phyloP scores from a whole-genome alignment of 177 flowering plant genomes.

The Telopea speciosissima region DNA sequence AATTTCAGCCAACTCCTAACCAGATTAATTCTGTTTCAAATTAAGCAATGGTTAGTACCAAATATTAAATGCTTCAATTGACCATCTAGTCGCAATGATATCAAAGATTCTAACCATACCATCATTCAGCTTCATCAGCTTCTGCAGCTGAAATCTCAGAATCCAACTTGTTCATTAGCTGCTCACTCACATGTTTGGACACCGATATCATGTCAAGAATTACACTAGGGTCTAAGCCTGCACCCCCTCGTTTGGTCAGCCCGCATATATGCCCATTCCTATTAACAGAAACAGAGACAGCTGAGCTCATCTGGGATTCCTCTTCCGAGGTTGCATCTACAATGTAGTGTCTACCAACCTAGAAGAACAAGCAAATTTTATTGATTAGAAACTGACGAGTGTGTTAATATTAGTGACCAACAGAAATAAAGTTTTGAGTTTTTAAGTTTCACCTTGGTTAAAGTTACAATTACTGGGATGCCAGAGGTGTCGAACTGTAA shows the following conservation, averaged over 20 bases:
- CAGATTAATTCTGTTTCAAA: no score
- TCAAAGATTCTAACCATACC: background rate
- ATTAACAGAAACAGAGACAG: slow-evolving; percentile 77
- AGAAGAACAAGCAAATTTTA: background rate
- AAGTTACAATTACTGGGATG: slow-evolving; percentile 75
- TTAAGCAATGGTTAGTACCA: background rate
- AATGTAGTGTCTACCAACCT: slow-evolving; percentile 47
- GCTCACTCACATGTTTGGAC: slow-evolving; percentile 68
- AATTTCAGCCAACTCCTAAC: no score
- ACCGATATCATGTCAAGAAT: slow-evolving; percentile 92
- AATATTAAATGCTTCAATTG: background rate
- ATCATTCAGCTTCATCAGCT: slow-evolving; percentile 43
- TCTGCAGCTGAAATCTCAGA: slow-evolving; percentile 87
- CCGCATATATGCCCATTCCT: slow-evolving; percentile 76
- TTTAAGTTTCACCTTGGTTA: slow-evolving; percentile 59
- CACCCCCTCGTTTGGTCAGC: slow-evolving; percentile 82
- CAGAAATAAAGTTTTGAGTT: background rate
- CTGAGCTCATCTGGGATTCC: slow-evolving; percentile 94
- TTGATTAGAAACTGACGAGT: background rate
- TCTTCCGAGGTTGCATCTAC: slow-evolving; percentile 90
- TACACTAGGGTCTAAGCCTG: slow-evolving; percentile 85
- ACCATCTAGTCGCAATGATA: background rate
- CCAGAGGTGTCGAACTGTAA: slow-evolving; percentile 82
- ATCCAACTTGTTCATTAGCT: slow-evolving; percentile 61
- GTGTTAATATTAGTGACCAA: no score